Conservation (phyloP, 495 filamentous ascomycete species). For the Schizothecium vesticola region DNA sequence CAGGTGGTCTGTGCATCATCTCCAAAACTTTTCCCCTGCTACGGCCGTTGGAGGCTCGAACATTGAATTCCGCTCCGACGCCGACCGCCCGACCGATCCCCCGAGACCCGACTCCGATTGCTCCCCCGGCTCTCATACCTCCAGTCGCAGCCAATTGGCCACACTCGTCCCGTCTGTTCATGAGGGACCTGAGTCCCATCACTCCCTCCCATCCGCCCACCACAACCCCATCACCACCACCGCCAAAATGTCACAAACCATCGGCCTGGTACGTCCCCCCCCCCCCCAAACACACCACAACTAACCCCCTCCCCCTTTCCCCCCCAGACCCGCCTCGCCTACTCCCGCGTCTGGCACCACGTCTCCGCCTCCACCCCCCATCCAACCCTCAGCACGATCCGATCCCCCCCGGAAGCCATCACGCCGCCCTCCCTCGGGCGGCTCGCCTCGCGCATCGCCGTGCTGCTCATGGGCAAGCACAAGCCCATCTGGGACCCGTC, state of each 20-base stretch:
- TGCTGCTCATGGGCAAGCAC: conserved; percentile 96
- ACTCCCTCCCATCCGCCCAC: conserved; percentile 15
- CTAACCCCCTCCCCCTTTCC: conserved; percentile 1
- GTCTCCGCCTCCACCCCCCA: conserved; percentile 60
- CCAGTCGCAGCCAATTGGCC: background rate
- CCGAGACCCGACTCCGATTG: background rate
- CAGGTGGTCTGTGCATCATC: background rate
- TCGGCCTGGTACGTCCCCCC: conserved; percentile 53
- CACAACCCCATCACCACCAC: conserved; percentile 13
- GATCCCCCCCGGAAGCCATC: conserved; percentile 47
- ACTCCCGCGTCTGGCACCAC: conserved; percentile 91
- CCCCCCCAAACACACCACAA: background rate
- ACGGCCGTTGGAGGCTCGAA: background rate
- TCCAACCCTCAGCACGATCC: conserved; percentile 47
- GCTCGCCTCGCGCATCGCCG: conserved; percentile 84
- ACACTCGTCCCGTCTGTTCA: background rate
- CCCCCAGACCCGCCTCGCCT: conserved; percentile 84
- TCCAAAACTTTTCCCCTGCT: conserved; percentile 10
- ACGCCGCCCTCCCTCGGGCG: conserved; percentile 73
- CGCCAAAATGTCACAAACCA: conserved; percentile 59
- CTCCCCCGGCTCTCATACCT: background rate
- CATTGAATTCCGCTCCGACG: background rate
- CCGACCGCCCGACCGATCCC: background rate
- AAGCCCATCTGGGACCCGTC: conserved; percentile 96
- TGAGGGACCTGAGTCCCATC: conserved; percentile 15